Percentiles rank a stretch among this genome's conserved stretches.
Conservation (phyloP, 1,284 basidiomycete species). For the Athelia psychrophila region DNA sequence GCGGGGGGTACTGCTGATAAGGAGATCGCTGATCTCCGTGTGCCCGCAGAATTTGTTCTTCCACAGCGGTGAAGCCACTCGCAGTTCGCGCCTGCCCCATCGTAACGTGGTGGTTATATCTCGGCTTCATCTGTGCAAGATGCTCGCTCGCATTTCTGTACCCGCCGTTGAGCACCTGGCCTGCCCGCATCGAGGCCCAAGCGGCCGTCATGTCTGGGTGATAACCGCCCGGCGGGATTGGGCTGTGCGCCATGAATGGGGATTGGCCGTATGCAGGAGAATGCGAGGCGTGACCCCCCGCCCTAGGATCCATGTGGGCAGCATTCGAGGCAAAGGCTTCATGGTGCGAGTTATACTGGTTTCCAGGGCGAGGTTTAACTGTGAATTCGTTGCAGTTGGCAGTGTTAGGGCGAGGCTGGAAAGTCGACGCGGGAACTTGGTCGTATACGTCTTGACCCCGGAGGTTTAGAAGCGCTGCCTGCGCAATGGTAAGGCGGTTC, state of each 20-base stretch:
- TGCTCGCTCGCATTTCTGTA: not conserved
- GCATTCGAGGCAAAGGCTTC: not conserved
- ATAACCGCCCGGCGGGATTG: constrained; percentile 15
- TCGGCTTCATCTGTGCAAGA: not conserved
- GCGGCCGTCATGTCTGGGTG: constrained; percentile 37
- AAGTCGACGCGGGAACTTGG: constrained; percentile 8
- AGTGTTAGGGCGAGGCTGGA: constrained; percentile 5
- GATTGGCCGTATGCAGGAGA: constrained; percentile 17
- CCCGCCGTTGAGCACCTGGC: constrained; percentile 19
- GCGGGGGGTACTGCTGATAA: constrained; percentile 17
- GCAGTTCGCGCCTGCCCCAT: constrained; percentile 27
- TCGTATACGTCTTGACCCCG: constrained; percentile 53
- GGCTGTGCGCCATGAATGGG: constrained; percentile 1
- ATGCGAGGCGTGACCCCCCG: constrained; percentile 15
- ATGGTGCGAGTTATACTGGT: not conserved
- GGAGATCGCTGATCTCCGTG: constrained; percentile 25
- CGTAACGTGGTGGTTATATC: not conserved
- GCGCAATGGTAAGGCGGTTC: constrained; percentile 67
- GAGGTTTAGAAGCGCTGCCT: constrained; percentile 70
- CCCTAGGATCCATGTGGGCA: not conserved
- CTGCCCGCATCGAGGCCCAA: constrained; percentile 33
- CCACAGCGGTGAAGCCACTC: constrained; percentile 63
- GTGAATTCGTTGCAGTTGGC: not conserved
- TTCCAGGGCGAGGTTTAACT: not conserved
- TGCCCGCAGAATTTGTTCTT: constrained; percentile 63